Percentiles rank a stretch among this genome's conserved stretches.
These are phyloP conservation scores for Catunica adiposa DNA, from an alignment of 2,329 filamentous ascomycete genomes.

Conservation along the genomic window DNA sequence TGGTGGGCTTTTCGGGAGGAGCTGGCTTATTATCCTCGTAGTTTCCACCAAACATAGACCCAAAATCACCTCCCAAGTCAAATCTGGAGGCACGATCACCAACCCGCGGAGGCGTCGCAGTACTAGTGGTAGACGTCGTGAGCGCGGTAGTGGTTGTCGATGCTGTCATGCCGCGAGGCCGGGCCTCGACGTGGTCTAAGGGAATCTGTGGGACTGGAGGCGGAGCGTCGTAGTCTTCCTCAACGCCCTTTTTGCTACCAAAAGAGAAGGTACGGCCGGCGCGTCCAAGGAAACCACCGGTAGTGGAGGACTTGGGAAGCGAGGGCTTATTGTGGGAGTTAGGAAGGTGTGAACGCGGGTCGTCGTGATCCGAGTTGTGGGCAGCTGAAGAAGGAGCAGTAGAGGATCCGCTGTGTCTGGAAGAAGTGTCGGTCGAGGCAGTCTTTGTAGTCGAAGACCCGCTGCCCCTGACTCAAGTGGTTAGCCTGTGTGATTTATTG, in stretches of 20 bases:
- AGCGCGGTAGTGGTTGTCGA: constrained; percentile 18
- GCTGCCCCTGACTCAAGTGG: constrained; percentile 17
- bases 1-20: neutral
- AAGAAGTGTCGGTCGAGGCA: constrained; percentile 42
- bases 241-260: constrained; percentile 31
- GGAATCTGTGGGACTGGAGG: constrained; percentile 20
- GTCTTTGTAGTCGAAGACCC: constrained; percentile 44
- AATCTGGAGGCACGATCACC: constrained; percentile 24
- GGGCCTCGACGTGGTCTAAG: constrained; percentile 7
- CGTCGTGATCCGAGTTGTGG: constrained; percentile 14
- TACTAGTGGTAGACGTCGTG: constrained; percentile 36
- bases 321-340: constrained; percentile 20
- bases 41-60: constrained; percentile 40
- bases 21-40: constrained; percentile 22
- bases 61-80: constrained; percentile 41
- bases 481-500: constrained; percentile 8
- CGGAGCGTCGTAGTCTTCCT: constrained; percentile 15
- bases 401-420: constrained; percentile 45
- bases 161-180: constrained; percentile 11
- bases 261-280: constrained; percentile 45
- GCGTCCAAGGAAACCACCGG: constrained; percentile 36
- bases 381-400: constrained; percentile 42
- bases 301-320: constrained; percentile 30
- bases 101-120: constrained; percentile 34
- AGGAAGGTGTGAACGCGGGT: neutral